These are phyloP conservation scores for Ligustrum vulgare DNA, from an alignment of 257 asterid species.

Conservation along the genomic window DNA sequence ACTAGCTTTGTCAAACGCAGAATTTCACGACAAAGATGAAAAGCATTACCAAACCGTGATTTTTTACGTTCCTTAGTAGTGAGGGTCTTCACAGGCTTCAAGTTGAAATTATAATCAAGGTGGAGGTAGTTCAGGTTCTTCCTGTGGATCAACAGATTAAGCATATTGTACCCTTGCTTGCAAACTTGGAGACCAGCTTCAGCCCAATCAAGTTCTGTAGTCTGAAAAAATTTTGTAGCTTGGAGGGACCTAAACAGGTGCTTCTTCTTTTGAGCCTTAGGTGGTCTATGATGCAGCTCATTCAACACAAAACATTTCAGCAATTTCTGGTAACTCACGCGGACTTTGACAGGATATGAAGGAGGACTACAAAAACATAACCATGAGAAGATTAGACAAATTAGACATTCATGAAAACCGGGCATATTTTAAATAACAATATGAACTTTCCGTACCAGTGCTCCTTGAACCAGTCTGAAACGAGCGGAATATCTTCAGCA, in stretches of 20 bases:
- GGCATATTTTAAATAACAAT: not conserved
- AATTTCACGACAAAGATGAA: conserved; percentile 98
- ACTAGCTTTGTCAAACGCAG: conserved; percentile 95
- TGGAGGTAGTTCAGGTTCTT: conserved; percentile 94
- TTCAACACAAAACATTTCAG: conserved; percentile 95
- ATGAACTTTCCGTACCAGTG: conserved; percentile 68
- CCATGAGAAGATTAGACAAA: conserved; percentile 8
- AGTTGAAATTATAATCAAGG: conserved; percentile 92
- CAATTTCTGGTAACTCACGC: conserved; percentile 96
- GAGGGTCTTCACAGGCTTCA: conserved; percentile 98
- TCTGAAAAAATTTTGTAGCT: conserved; percentile 96
- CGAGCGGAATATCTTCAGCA: conserved; percentile 98
- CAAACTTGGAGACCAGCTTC: conserved; percentile 99
- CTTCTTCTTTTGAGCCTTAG: conserved; percentile 99
- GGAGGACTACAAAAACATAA: conserved; percentile 70
- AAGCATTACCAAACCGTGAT: conserved; percentile 97
- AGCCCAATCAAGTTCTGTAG: conserved; percentile 99
- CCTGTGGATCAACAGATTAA: conserved; percentile 90
- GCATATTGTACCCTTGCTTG: conserved; percentile 98
- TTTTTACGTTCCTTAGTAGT: conserved; percentile 97
- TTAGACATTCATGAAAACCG: not conserved
- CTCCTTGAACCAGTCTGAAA: conserved; percentile 98
- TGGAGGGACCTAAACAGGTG: conserved; percentile 91
- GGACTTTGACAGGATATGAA: conserved; percentile 95
- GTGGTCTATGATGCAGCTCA: conserved; percentile 99